Conservation (phyloP, 1,284 basidiomycete genomes). For the Cryptococcus jaspeensis region DNA sequence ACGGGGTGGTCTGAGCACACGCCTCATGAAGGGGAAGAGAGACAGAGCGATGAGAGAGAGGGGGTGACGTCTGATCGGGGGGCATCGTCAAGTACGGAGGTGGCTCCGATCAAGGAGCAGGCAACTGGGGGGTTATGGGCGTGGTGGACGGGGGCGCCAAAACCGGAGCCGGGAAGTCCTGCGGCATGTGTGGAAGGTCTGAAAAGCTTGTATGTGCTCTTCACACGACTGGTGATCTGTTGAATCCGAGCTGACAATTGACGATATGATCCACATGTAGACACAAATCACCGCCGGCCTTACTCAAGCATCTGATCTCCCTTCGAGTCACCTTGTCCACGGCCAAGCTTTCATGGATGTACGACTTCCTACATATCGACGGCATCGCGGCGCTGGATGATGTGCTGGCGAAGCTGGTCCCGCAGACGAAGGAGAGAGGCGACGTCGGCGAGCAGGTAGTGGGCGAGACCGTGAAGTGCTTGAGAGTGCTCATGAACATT, state of each 20-base stretch:
- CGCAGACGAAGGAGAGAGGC: constrained; percentile 59
- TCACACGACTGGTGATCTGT: background rate
- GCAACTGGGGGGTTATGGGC: constrained; percentile 71
- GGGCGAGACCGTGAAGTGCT: constrained; percentile 72
- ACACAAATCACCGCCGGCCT: constrained; percentile 59
- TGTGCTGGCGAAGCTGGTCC: constrained; percentile 61
- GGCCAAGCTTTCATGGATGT: constrained; percentile 72
- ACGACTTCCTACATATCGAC: constrained; percentile 66
- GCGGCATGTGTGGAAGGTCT: constrained; percentile 30
- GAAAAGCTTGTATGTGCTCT: constrained; percentile 55
- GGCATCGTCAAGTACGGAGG: background rate
- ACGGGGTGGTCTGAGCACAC: constrained; percentile 49
- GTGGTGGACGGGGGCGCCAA: constrained; percentile 56
- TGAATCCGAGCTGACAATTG: constrained; percentile 57
- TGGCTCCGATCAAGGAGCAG: constrained; percentile 60
- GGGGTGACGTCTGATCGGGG: background rate
- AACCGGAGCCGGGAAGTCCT: constrained; percentile 42
- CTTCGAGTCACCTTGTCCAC: constrained; percentile 84
- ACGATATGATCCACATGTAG: constrained; percentile 7
- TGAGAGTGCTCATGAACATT: constrained; percentile 79
- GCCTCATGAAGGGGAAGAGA: background rate
- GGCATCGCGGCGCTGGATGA: constrained; percentile 66
- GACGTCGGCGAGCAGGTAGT: constrained; percentile 70
- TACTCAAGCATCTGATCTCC: constrained; percentile 75
- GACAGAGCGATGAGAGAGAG: no score